Evolutionary conservation across 2,329 filamentous ascomycete genomes (phyloP).

Genomic region (Penicillium sp.): DNA sequence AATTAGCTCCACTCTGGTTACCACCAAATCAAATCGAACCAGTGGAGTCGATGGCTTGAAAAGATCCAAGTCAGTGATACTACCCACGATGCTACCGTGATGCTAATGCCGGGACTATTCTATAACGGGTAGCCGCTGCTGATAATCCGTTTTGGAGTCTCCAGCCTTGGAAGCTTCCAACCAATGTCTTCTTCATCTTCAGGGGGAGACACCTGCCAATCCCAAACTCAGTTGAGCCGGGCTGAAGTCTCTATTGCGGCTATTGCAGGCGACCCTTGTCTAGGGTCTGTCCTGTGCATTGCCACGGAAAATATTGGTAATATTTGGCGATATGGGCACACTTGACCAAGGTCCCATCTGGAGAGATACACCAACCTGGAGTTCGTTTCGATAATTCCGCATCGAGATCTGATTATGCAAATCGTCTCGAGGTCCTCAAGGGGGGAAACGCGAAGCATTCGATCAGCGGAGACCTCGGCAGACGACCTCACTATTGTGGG

Average conservation of each 20-base stretch:
- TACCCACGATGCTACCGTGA: neutral
- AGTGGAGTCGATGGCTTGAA: neutral
- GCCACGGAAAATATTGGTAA: neutral
- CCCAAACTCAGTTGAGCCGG: neutral
- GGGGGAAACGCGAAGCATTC: neutral
- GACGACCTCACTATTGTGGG: neutral
- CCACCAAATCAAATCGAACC: neutral
- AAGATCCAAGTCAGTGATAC: neutral
- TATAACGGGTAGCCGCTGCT: neutral
- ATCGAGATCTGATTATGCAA: neutral
- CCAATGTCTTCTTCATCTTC: neutral
- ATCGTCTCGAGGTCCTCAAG: neutral
- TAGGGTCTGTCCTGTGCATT: neutral
- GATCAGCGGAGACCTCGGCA: neutral
- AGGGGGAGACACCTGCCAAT: neutral
- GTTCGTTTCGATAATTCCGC: neutral
- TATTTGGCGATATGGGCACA: neutral
- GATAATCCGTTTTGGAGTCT: neutral
- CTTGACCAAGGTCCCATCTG: too few species aligned
- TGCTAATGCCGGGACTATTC: neutral
- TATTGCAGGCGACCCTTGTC: neutral
- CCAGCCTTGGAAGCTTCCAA: neutral
- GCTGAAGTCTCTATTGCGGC: neutral
- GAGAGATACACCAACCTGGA: neutral
- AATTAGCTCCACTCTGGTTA: neutral